Evolutionary conservation across 495 filamentous ascomycete species (phyloP), one percentile per base, ranked within the genome.

Genomic region (Penicillium steckii): DNA sequence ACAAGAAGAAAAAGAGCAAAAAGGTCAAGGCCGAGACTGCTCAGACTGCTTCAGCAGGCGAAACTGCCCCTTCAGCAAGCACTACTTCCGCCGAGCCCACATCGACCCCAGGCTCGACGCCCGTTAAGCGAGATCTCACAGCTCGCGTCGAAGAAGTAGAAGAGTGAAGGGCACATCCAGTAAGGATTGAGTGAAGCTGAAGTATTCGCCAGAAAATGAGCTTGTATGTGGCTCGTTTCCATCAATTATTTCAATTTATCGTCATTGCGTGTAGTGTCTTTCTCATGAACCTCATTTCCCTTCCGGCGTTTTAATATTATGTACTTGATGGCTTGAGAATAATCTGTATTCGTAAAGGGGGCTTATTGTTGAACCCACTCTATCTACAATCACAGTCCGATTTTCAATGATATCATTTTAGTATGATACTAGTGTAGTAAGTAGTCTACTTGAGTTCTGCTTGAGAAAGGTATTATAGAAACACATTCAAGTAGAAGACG

Each of bases 131-230:
- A 49, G 80, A 85, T 57, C 64, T 83, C 29, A 71, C 80, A 2
- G 80, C 86, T 0, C 73, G 75, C 35, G 85, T 90, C 6, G 86
- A 90, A 64, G 86, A 90, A 56, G 74, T 82, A 7, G 80, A 76
- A 30, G 84, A 88, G 57, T 85, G 85, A 62, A 74, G 74, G 5
- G 37, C 30, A 3, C 5, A 12, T 4, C 6, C 8, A 22, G 38
- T 8, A 12, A 41, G 17, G 38, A 23, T 8, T 35, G 3, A 3
- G 9, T 0, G 23, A 41, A 22, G 13, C 21, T 29, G 27, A 6
- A 12, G 27, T 5, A 29, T n/a, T n/a, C n/a, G n/a, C n/a, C n/a
- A n/a, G n/a, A n/a, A n/a, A n/a, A n/a, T n/a, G n/a, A n/a, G n/a
- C n/a, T n/a, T n/a, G n/a, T n/a, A n/a, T n/a, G n/a, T n/a, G n/a